Conservation (phyloP, 257 asterid genomes). For the Coffea eugenioides region DNA sequence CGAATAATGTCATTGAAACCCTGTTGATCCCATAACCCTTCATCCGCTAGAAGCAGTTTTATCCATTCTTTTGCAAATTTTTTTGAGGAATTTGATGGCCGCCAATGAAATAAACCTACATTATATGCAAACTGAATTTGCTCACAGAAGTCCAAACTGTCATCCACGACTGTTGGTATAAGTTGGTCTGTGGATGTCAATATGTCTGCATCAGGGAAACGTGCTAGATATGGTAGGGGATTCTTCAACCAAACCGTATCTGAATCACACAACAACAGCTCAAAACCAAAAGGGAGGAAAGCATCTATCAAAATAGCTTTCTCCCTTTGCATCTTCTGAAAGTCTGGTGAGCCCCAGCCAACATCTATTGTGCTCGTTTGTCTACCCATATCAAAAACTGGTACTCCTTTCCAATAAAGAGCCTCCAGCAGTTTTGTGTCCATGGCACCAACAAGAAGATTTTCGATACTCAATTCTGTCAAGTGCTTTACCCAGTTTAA, state of each 20-base stretch:
- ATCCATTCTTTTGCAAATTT: constrained; percentile 95
- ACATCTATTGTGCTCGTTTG: no score
- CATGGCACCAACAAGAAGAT: no score
- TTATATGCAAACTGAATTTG: constrained; percentile 79
- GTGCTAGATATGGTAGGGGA: constrained; percentile 93
- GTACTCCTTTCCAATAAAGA: no score
- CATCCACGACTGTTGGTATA: constrained; percentile 88
- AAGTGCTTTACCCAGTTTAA: no score
- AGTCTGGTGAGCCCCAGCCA: no score
- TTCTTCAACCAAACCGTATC: constrained; percentile 36
- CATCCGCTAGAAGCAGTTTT: constrained; percentile 77
- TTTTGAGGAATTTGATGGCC: constrained; percentile 77
- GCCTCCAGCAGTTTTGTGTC: no score
- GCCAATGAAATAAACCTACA: constrained; percentile 97
- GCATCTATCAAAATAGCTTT: no score
- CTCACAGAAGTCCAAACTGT: constrained; percentile 85
- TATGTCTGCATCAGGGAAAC: constrained; percentile 96
- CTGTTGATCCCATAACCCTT: constrained; percentile 91
- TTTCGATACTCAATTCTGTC: no score
- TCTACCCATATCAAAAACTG: no score
- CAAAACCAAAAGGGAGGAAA: no score
- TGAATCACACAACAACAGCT: no score
- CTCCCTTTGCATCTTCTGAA: no score
- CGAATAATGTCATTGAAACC: constrained; percentile 85
- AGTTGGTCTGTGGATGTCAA: constrained; percentile 92